A percentile compares a stretch with the other conserved stretches of the same genome.
Evolutionary conservation across 2,329 filamentous ascomycete genomes (phyloP).

Genomic region (Aureobasidium sp.): DNA sequence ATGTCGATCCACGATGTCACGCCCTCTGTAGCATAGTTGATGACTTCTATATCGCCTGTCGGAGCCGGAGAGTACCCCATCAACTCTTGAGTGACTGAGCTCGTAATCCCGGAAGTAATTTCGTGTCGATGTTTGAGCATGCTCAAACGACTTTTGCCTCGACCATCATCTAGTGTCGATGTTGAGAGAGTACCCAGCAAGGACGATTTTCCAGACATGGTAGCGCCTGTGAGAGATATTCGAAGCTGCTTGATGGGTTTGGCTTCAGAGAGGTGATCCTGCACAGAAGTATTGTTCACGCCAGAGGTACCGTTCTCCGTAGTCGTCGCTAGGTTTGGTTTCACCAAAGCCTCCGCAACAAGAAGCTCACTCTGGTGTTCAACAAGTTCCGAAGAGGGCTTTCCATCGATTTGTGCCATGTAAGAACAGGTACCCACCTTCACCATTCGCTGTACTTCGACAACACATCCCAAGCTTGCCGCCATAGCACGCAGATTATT

Average conservation of each 20-base stretch:
- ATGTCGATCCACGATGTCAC: constrained; percentile 93
- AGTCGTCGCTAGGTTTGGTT: constrained; percentile 45
- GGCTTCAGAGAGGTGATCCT: not conserved
- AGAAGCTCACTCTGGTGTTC: constrained; percentile 50
- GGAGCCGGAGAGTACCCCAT: constrained; percentile 59
- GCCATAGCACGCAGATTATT: constrained; percentile 83
- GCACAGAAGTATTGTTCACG: not conserved
- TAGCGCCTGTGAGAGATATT: constrained; percentile 79
- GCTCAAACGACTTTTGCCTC: constrained; percentile 80
- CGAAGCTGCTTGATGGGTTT: constrained; percentile 61
- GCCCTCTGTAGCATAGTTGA: constrained; percentile 81
- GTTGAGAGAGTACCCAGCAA: constrained; percentile 81
- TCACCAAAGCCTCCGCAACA: constrained; percentile 86
- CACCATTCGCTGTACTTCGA: constrained; percentile 73
- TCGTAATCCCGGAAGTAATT: constrained; percentile 82
- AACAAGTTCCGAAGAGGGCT: constrained; percentile 14
- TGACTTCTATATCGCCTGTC: constrained; percentile 36
- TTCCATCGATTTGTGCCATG: constrained; percentile 36
- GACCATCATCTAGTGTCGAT: constrained; percentile 80
- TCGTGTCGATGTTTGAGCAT: constrained; percentile 90
- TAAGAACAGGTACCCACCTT: constrained; percentile 79
- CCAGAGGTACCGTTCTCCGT: not conserved
- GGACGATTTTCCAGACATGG: constrained; percentile 86
- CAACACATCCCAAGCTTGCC: constrained; percentile 76
- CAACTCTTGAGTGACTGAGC: constrained; percentile 87